Evolutionary conservation across 768 basidiomycete genomes (phyloP).

Genomic region (Glaciozyma martinii): DNA sequence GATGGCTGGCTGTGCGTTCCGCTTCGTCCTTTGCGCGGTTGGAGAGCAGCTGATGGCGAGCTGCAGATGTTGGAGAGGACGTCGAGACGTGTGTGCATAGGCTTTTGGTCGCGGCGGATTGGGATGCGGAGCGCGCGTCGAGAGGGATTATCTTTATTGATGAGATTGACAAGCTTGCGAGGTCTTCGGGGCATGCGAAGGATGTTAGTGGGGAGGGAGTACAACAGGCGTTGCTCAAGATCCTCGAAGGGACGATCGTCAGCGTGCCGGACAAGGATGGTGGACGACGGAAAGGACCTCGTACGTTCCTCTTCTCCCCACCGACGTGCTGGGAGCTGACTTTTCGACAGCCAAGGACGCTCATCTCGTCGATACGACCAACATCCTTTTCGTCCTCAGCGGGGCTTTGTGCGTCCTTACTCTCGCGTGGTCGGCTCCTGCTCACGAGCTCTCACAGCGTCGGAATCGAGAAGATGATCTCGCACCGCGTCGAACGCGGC

Average conservation of each 20-base stretch:
- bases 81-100: slow-evolving; percentile 86
- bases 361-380: slow-evolving; percentile 74
- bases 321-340: not conserved
- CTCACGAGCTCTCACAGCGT: slow-evolving; percentile 49
- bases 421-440: no score
- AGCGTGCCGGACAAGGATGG: slow-evolving; percentile 1
- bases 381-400: slow-evolving; percentile 87
- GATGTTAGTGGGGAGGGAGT: slow-evolving; percentile 96
- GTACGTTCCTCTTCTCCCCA: not conserved
- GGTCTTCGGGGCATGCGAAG: slow-evolving; percentile 48
- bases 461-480: slow-evolving; percentile 73
- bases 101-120: slow-evolving; percentile 79
- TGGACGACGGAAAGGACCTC: slow-evolving; percentile 4
- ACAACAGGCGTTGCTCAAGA: slow-evolving; percentile 72
- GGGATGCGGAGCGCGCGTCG: slow-evolving; percentile 79
- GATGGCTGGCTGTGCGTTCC: slow-evolving; percentile 45
- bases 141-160: slow-evolving; percentile 89
- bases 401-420: slow-evolving; percentile 51
- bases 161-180: slow-evolving; percentile 85
- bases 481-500: slow-evolving; percentile 49
- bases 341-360: slow-evolving; percentile 49
- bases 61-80: slow-evolving; percentile 52
- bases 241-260: slow-evolving; percentile 86
- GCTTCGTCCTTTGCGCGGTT: not conserved
- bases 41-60: not conserved